Evolutionary conservation across 768 basidiomycete species (phyloP).

Genomic region (Lactifluus pinguis): DNA sequence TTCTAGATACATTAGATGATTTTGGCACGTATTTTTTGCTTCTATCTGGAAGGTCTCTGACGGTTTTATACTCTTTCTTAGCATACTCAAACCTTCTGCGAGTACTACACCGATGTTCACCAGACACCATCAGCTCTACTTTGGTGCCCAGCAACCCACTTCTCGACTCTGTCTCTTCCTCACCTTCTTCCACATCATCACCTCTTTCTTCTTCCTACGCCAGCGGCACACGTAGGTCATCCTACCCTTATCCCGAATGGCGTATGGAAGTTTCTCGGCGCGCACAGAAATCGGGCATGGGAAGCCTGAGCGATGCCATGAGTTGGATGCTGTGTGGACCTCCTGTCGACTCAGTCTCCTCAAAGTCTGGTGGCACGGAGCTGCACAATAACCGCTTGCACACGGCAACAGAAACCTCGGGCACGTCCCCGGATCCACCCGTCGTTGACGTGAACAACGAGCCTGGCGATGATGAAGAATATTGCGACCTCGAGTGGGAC

Average conservation of each 20-base stretch:
- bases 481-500: slow-evolving; percentile 23
- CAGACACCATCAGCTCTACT: slow-evolving; percentile 8
- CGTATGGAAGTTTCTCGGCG: slow-evolving; percentile 17
- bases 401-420: not conserved
- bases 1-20: slow-evolving; percentile 15
- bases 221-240: not conserved
- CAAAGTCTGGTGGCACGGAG: not conserved
- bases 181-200: not conserved
- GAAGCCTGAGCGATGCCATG: slow-evolving; percentile 16
- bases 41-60: not conserved
- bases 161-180: not conserved
- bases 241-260: slow-evolving; percentile 24
- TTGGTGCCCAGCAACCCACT: slow-evolving; percentile 11
- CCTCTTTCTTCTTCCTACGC: not conserved
- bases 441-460: slow-evolving; percentile 1
- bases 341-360: not conserved
- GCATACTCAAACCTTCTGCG: slow-evolving; percentile 16
- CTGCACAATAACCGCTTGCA: not conserved
- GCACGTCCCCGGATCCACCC: not conserved
- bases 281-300: slow-evolving; percentile 20
- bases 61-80: not conserved
- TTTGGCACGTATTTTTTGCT: slow-evolving; percentile 5
- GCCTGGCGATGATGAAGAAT: slow-evolving; percentile 6
- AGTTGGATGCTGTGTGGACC: slow-evolving; percentile 10
- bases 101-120: slow-evolving; percentile 17